Conservation (phyloP, 371 early-diverging fungal genomes). For the Mortierella sp. region DNA sequence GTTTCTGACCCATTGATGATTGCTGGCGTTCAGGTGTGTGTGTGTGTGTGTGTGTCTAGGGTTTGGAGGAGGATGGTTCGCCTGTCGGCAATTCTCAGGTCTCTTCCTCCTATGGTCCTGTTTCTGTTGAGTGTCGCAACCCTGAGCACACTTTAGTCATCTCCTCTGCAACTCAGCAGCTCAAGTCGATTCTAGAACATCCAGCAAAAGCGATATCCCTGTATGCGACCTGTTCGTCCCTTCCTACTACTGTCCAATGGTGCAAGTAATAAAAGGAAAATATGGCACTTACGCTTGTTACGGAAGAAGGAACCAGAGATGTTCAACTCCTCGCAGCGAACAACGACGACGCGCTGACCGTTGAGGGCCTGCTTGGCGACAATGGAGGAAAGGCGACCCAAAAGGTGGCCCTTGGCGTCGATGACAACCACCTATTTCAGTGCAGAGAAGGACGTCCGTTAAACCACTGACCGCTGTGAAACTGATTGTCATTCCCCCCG, state of each 20-base stretch:
- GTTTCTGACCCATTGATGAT: background rate
- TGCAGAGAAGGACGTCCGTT: slow-evolving; percentile 2
- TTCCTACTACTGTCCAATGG: too few species aligned
- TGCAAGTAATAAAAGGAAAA: background rate
- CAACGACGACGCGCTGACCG: slow-evolving; percentile 98
- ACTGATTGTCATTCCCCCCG: background rate
- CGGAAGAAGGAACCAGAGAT: slow-evolving; percentile 99
- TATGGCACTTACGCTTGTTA: slow-evolving; percentile 91
- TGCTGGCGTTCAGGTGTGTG: background rate
- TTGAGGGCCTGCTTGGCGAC: slow-evolving; percentile 98
- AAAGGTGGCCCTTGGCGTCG: slow-evolving; percentile 99
- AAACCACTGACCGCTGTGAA: slow-evolving; percentile 4
- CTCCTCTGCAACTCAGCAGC: too few species aligned
- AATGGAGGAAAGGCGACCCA: slow-evolving; percentile 98
- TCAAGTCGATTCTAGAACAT: too few species aligned
- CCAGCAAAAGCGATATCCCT: too few species aligned
- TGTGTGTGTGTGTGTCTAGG: too few species aligned
- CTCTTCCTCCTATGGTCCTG: too few species aligned
- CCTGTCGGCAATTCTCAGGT: too few species aligned
- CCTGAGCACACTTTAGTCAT: too few species aligned
- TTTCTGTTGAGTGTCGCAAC: too few species aligned
- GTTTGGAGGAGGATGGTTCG: too few species aligned
- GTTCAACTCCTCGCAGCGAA: slow-evolving; percentile 98
- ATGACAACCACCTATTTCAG: slow-evolving; percentile 93
- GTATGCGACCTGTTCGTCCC: too few species aligned